These are phyloP conservation scores for Luzula sylvatica DNA, from an alignment of 176 grass and related monocot genomes.

Conservation along the genomic window DNA sequence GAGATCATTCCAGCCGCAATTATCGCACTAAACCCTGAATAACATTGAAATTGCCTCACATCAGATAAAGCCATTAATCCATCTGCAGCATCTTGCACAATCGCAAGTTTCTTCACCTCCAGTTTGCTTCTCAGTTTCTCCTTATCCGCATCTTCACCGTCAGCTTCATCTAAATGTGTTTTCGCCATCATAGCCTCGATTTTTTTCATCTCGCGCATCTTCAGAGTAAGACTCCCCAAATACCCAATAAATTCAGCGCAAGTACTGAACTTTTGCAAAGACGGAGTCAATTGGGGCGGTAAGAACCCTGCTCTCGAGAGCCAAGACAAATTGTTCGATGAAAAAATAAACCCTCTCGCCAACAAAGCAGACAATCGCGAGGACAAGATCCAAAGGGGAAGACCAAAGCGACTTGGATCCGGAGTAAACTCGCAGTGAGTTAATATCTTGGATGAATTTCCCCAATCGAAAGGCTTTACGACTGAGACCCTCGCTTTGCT, in stretches of 20 bases:
- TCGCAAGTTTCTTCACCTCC: slow-evolving; percentile 45
- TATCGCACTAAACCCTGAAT: slow-evolving; percentile 34
- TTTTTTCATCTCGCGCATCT: slow-evolving; percentile 36
- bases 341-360: slow-evolving; percentile 67
- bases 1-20: slow-evolving; percentile 51
- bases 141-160: slow-evolving; percentile 26
- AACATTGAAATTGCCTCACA: slow-evolving; percentile 33
- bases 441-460: slow-evolving; percentile 80
- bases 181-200: slow-evolving; percentile 34
- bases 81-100: slow-evolving; percentile 62
- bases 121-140: slow-evolving; percentile 31
- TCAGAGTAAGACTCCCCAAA: slow-evolving; percentile 40
- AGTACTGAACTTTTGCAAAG: slow-evolving; percentile 38
- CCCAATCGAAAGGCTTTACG: slow-evolving; percentile 93
- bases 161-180: slow-evolving; percentile 6
- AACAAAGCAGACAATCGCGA: slow-evolving; percentile 40
- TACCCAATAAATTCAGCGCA: slow-evolving; percentile 55
- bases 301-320: slow-evolving; percentile 49
- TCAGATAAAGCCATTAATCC: slow-evolving; percentile 63
- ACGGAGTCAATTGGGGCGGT: slow-evolving; percentile 34
- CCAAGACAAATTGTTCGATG: slow-evolving; percentile 63
- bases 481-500: slow-evolving; percentile 73
- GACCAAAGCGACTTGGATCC: slow-evolving; percentile 14
- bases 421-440: slow-evolving; percentile 43
- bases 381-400: slow-evolving; percentile 12